Base-by-base conservation (phyloP, 2,329 filamentous ascomycete genomes). In the Xylaria sp. region DNA sequence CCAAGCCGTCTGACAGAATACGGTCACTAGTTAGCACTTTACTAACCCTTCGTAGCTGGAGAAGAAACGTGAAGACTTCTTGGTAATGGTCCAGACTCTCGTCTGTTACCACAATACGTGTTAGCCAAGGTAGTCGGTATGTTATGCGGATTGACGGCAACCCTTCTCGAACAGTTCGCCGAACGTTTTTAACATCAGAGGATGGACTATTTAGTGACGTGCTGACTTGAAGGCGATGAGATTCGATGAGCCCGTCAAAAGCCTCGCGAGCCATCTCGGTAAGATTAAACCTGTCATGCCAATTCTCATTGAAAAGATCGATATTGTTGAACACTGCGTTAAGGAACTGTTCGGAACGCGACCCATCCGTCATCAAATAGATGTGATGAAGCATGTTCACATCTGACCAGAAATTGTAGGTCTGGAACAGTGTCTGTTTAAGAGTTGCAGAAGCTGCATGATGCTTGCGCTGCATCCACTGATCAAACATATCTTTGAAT, bases 261-360 rank as follows among this genome's bases (percentile, higher is more conserved):
- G 92, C 89, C 65, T 90, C 90, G 66, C 93, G 92, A 0, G 91
- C 90, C 1, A 93, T 81, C 72, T 94, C 93, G 0, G 92, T 96
- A 33, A 97, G 82, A 0, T 92, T 85, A 75, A 95, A 97, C 23
- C 90, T 88, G 77, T 97, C 93, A 69, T 91, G 90, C 94, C 94
- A 97, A 42, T 81, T 82, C 6, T 76, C 79, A 76, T 82, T 84
- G 17, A 85, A 74, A 1, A 81, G 83, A 72, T 96, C 92, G 53
- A 97, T 86, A 58, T 91, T 89, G 64, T 90, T 87, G 76, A 97
- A 97, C 1, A 97, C 79, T 13, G 87, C 86, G 31, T 85, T 84
- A 13, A 91, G 87, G 73, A 97, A 90, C 0, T 82, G 80, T 56
- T 91, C 87, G 1, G 91, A 87, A 0, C 89, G 82, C 0, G 89